These are phyloP conservation scores for Penicillium expansum DNA, from an alignment of 2,329 filamentous ascomycete genomes.

Conservation along the genomic window DNA sequence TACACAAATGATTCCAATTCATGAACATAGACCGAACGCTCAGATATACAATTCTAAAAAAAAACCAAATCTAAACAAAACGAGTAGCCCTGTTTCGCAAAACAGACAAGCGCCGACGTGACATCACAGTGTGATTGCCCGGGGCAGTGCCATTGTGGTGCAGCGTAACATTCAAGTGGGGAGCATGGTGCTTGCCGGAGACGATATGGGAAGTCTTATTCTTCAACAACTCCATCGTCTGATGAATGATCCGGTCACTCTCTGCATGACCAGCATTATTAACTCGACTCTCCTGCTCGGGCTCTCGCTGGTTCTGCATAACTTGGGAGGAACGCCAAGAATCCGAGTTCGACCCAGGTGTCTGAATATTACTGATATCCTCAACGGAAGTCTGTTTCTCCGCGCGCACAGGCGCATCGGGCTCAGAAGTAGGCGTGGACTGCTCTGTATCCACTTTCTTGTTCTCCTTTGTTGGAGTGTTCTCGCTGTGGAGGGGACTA, in stretches of 20 bases:
- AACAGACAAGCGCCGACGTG: slow-evolving; percentile 22
- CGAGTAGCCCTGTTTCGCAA: slow-evolving; percentile 18
- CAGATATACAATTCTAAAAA: neutral
- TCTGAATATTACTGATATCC: slow-evolving; percentile 15
- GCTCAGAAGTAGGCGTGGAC: neutral
- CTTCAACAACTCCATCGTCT: slow-evolving; percentile 19
- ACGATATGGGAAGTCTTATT: slow-evolving; percentile 15
- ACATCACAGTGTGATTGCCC: slow-evolving; percentile 15
- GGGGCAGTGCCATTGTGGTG: slow-evolving; percentile 15
- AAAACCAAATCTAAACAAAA: neutral
- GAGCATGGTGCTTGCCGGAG: slow-evolving; percentile 17
- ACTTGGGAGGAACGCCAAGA: slow-evolving; percentile 17
- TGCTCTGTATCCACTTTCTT: neutral
- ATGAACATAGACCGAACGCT: slow-evolving; percentile 9
- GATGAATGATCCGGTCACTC: slow-evolving; percentile 17
- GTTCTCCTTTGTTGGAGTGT: neutral
- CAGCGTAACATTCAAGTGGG: slow-evolving; percentile 7
- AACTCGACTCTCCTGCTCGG: slow-evolving; percentile 19
- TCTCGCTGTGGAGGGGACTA: slow-evolving; percentile 1
- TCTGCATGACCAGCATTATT: slow-evolving; percentile 20
- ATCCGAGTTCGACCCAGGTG: slow-evolving; percentile 20
- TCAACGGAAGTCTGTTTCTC: slow-evolving; percentile 12
- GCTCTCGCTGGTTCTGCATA: slow-evolving; percentile 11
- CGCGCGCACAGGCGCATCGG: slow-evolving; percentile 3
- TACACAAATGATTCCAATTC: slow-evolving; percentile 10